These are phyloP conservation scores for Fusarium floridanum DNA, from an alignment of 2,329 filamentous ascomycete genomes.

Conservation along the genomic window DNA sequence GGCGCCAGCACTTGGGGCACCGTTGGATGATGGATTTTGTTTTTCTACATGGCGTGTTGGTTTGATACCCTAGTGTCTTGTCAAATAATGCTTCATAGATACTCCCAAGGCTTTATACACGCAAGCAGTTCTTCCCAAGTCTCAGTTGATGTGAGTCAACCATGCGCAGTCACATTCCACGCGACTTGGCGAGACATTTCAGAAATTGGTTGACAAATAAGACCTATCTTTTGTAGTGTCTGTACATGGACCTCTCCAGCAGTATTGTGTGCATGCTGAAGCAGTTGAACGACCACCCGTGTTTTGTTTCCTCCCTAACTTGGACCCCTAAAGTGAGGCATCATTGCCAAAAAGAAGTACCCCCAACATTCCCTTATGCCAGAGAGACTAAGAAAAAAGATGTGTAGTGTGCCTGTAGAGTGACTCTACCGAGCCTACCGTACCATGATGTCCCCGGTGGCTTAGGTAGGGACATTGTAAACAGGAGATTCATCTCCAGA, in stretches of 20 bases:
- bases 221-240: not conserved
- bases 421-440: no score
- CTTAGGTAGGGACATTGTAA: not conserved
- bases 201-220: not conserved
- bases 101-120: not conserved
- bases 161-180: not conserved
- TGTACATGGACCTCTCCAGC: not conserved
- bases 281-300: not conserved
- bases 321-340: not conserved
- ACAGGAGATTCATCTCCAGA: not conserved
- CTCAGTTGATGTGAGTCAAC: not conserved
- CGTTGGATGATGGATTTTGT: slow-evolving; percentile 25
- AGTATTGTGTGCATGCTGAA: not conserved
- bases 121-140: not conserved
- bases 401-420: no score
- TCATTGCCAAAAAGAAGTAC: not conserved
- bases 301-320: not conserved
- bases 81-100: not conserved
- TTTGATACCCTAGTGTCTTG: slow-evolving; percentile 29
- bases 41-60: slow-evolving; percentile 16
- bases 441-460: not conserved
- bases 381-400: not conserved
- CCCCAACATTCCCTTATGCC: not conserved
- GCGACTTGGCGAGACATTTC: not conserved
- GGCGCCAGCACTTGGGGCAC: not conserved